Conservation (phyloP, 441 rosid genomes). For the Brassica hybrid region DNA sequence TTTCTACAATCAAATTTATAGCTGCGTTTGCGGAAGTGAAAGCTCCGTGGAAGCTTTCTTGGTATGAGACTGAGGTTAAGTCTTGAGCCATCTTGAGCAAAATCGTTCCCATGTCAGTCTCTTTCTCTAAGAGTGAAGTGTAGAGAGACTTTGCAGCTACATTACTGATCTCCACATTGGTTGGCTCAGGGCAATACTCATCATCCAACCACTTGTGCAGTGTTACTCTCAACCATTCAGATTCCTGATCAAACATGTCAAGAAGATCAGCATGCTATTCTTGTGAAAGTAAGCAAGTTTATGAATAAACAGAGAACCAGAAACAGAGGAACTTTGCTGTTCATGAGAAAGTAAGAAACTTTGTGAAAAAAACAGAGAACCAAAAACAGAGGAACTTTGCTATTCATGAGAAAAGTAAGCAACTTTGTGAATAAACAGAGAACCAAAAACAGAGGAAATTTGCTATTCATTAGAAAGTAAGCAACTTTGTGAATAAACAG, state of each 20-base stretch:
- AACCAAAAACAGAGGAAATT: no score
- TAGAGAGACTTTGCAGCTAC: slow-evolving; percentile 70
- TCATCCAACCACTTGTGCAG: slow-evolving; percentile 92
- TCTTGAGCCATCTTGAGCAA: slow-evolving; percentile 75
- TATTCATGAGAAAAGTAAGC: no score
- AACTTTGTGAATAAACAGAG: no score
- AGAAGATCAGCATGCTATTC: background rate
- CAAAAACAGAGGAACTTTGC: no score
- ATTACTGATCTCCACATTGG: slow-evolving; percentile 76
- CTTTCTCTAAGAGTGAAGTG: slow-evolving; percentile 58
- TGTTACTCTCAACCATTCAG: slow-evolving; percentile 81
- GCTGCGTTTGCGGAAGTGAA: slow-evolving; percentile 91
- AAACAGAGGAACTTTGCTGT: background rate
- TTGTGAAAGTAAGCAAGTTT: background rate
- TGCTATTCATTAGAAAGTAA: no score
- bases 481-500: no score
- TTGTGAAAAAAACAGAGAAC: no score
- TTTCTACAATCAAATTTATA: slow-evolving; percentile 59
- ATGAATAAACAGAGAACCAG: background rate
- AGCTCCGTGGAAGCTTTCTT: slow-evolving; percentile 94
- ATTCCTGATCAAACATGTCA: slow-evolving; percentile 57
- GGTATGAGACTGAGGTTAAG: slow-evolving; percentile 73
- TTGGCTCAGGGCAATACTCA: slow-evolving; percentile 93
- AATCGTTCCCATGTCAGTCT: slow-evolving; percentile 75
- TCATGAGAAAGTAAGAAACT: background rate